Evolutionary conservation across 805 yeast species (phyloP).

Genomic region (Deakozyma indianensis): DNA sequence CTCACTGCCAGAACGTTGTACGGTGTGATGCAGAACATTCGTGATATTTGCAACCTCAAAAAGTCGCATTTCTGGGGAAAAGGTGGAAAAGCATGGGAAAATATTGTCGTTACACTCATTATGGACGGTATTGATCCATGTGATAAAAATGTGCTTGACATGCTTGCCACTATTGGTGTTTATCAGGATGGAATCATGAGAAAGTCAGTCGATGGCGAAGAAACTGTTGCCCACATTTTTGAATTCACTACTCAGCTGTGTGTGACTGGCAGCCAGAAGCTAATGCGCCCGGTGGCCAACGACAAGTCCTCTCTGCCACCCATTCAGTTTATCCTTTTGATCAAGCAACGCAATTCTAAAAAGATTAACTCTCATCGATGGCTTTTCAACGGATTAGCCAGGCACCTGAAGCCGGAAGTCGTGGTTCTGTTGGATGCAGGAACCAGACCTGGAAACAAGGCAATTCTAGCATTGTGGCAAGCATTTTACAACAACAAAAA

Average conservation of each 20-base stretch:
- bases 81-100: constrained; percentile 46
- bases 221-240: constrained; percentile 50
- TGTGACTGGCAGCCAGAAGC: constrained; percentile 26
- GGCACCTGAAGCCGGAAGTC: constrained; percentile 41
- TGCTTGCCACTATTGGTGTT: constrained; percentile 49
- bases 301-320: constrained; percentile 37
- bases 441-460: constrained; percentile 44
- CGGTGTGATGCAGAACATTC: constrained; percentile 50
- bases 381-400: constrained; percentile 53
- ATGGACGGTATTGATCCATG: constrained; percentile 55
- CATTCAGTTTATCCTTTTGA: constrained; percentile 44
- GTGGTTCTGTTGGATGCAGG: constrained; percentile 50
- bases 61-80: constrained; percentile 31
- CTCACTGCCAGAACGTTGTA: constrained; percentile 46
- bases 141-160: constrained; percentile 46
- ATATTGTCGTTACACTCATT: constrained; percentile 46
- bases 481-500: constrained; percentile 43
- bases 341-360: constrained; percentile 49
- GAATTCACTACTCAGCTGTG: constrained; percentile 46
- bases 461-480: constrained; percentile 47
- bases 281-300: constrained; percentile 42
- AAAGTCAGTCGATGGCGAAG: constrained; percentile 41
- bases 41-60: constrained; percentile 40
- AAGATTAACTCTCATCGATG: constrained; percentile 56
- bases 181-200: constrained; percentile 56